Evolutionary conservation across 495 filamentous ascomycete genomes (phyloP), one percentile per base, ranked within the genome.

Genomic region (Cetradonia linearis): DNA sequence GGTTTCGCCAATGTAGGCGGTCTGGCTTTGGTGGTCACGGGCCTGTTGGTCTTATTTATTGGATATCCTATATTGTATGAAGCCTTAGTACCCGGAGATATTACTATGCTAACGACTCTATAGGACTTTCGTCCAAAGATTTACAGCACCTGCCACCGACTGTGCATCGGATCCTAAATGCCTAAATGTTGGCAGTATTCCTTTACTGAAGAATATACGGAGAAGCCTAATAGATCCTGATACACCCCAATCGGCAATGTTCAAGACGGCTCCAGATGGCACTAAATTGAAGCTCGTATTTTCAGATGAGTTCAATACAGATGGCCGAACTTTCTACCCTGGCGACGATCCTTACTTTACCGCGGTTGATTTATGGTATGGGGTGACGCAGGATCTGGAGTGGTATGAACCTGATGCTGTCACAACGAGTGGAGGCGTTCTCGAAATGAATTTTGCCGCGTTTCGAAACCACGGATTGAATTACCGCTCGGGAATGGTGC

Each of bases 321-420:
- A 81, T 52, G 84, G 85, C 11, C 77, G 87, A 50, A 85, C 83
- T 5, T 90, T 91, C 65, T 91, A 86, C 66, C 78, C 81, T 42
- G 83, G 79, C 25, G 87, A 91, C 66, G 87, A 90, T 65, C 80
- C 87, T 0, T 89, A 78, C 66, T 88, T 81, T 66, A 76, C 83
- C 68, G 87, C 76, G 3, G 79, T 88, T 47, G 82, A 91, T 68
- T 65, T 88, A n/a, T 89, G 87, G 85, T 91, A 90, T 69, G 86
- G 86, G 63, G 85, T 86, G 52, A 90, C 86, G 4, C 75, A 82
- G 65, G 86, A 91, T 76, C 69, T 88, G 42, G 86, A 89, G 80
- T 90, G 87, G 87, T 90, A 91, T 64, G 87, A 89, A 67, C 87
- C 87, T 3, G 87, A 91, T 70, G 86, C 87, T 8, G 74, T 84